Conservation (phyloP, 768 basidiomycete genomes). For the Imleria badia region DNA sequence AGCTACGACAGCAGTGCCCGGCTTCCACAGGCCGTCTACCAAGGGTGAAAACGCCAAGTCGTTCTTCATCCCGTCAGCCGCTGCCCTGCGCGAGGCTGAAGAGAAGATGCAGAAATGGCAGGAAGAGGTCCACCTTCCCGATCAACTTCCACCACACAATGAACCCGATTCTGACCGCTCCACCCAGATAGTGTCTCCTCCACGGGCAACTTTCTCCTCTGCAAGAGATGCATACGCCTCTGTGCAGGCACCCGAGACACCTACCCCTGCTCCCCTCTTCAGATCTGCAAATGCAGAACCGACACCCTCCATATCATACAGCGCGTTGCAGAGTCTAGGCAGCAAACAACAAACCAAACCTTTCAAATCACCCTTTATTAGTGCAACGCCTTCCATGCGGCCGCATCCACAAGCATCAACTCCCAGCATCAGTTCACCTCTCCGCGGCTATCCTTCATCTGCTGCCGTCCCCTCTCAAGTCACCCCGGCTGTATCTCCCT, state of each 20-base stretch:
- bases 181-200: constrained; percentile 10
- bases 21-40: constrained; percentile 21
- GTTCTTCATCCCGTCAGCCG: constrained; percentile 51
- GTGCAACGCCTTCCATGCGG: constrained; percentile 5
- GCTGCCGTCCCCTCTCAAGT: constrained; percentile 6
- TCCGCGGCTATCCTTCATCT: constrained; percentile 4
- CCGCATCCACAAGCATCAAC: constrained; percentile 23
- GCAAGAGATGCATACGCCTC: constrained; percentile 38
- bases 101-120: constrained; percentile 52
- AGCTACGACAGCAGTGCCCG: constrained; percentile 27
- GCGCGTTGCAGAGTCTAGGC: constrained; percentile 6
- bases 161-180: constrained; percentile 2
- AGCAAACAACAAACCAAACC: constrained; percentile 30
- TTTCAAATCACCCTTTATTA: constrained; percentile 49
- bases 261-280: constrained; percentile 34
- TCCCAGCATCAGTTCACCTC: constrained; percentile 30
- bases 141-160: constrained; percentile 23
- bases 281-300: constrained; percentile 26
- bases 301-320: constrained; percentile 13
- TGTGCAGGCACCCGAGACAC: constrained; percentile 35
- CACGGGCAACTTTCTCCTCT: constrained; percentile 36
- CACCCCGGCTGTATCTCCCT: constrained; percentile 29
- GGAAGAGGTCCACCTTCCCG: constrained; percentile 32
- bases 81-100: constrained; percentile 54
- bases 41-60: constrained; percentile 19